These are phyloP conservation scores for Capsaspora owczarzaki DNA, from an alignment of 78 protist species.

Conservation along the genomic window DNA sequence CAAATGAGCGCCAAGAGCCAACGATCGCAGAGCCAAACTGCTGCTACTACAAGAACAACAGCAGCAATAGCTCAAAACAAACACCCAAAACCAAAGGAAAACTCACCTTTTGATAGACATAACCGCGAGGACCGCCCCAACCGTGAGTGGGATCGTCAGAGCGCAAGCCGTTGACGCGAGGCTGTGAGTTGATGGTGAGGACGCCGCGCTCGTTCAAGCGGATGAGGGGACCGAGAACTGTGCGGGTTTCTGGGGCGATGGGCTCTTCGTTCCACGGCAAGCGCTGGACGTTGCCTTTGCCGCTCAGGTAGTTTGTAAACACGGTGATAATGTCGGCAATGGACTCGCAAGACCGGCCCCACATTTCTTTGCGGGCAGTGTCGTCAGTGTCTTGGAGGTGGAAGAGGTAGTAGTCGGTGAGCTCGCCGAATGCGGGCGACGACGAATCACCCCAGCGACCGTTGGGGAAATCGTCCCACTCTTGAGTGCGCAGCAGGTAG, in stretches of 20 bases:
- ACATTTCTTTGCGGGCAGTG: neutral
- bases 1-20: no score
- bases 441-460: constrained; percentile 80
- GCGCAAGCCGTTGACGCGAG: constrained; percentile 76
- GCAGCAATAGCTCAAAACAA: neutral
- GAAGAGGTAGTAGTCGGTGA: constrained; percentile 61
- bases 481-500: constrained; percentile 66
- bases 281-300: neutral
- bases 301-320: constrained; percentile 47
- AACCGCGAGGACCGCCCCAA: constrained; percentile 90
- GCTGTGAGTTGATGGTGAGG: constrained; percentile 91
- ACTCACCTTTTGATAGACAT: constrained; percentile 82
- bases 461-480: constrained; percentile 96
- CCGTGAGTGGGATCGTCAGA: constrained; percentile 72
- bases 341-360: constrained; percentile 26
- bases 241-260: constrained; percentile 64
- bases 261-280: constrained; percentile 31
- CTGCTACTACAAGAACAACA: no score
- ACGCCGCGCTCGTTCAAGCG: constrained; percentile 61
- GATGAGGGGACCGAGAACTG: constrained; percentile 37
- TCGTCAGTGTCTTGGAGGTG: neutral
- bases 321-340: constrained; percentile 38
- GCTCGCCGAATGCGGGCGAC: constrained; percentile 89
- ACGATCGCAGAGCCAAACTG: no score
- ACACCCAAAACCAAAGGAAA: neutral